Evolutionary conservation across 2,329 filamentous ascomycete species (phyloP).

Genomic region (Didymella lethalis): DNA sequence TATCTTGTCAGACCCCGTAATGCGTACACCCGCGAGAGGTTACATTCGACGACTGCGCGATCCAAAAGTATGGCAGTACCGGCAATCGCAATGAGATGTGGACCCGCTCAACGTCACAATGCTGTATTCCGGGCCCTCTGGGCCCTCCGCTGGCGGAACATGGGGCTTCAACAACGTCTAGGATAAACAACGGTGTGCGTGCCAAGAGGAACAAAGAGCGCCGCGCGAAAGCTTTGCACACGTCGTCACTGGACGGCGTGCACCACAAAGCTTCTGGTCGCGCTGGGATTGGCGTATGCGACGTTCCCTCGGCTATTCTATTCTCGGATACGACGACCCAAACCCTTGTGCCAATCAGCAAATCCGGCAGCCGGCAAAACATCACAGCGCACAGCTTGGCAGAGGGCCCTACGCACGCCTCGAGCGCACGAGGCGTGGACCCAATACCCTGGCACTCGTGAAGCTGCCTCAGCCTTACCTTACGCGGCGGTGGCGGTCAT

Average conservation of each 20-base stretch:
- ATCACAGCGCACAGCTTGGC: not conserved
- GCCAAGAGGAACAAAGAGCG: slow-evolving; percentile 4
- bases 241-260: slow-evolving; percentile 8
- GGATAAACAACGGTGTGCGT: not conserved
- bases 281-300: slow-evolving; percentile 12
- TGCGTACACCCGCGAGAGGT: not conserved
- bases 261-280: slow-evolving; percentile 18
- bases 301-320: slow-evolving; percentile 22
- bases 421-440: slow-evolving; percentile 10
- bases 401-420: slow-evolving; percentile 5
- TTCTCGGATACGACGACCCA: slow-evolving; percentile 20
- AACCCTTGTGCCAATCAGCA: slow-evolving; percentile 22
- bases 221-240: slow-evolving; percentile 16
- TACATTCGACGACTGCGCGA: not conserved
- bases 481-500: slow-evolving; percentile 15
- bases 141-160: not conserved
- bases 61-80: not conserved
- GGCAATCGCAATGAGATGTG: not conserved
- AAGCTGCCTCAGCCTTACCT: slow-evolving; percentile 18
- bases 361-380: slow-evolving; percentile 20
- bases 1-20: not conserved
- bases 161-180: not conserved
- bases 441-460: slow-evolving; percentile 16
- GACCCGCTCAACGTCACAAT: slow-evolving; percentile 7
- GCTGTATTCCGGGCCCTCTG: not conserved